Evolutionary conservation across 2,329 filamentous ascomycete genomes (phyloP).

Genomic region (Sporothrix curviconia): DNA sequence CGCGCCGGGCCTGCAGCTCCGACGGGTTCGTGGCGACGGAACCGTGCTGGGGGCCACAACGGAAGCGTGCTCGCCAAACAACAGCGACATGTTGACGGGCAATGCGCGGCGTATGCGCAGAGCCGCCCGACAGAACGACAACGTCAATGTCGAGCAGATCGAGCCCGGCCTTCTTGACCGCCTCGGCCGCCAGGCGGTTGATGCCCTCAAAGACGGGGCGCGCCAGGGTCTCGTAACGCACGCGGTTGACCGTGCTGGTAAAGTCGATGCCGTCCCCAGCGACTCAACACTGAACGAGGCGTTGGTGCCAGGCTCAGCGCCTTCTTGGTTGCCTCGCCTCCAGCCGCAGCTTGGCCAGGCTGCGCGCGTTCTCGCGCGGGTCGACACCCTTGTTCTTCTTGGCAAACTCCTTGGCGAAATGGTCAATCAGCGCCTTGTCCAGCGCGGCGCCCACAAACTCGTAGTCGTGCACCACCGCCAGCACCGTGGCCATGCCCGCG

Average conservation of each 20-base stretch:
- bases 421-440: constrained; percentile 86
- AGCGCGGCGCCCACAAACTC: constrained; percentile 81
- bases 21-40: constrained; percentile 79
- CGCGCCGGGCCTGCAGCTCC: constrained; percentile 80
- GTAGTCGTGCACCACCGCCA: constrained; percentile 92
- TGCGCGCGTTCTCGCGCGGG: constrained; percentile 72
- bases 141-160: constrained; percentile 91
- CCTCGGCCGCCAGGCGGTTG: constrained; percentile 75
- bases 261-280: constrained; percentile 84
- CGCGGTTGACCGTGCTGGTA: constrained; percentile 82
- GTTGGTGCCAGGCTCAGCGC: constrained; percentile 78
- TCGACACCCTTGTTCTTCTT: constrained; percentile 87
- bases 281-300: constrained; percentile 91
- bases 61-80: constrained; percentile 74
- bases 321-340: constrained; percentile 88
- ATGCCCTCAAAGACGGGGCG: constrained; percentile 85
- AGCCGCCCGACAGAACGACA: constrained; percentile 87
- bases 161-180: constrained; percentile 83
- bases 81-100: constrained; percentile 68
- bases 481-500: constrained; percentile 91
- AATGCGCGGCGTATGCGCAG: constrained; percentile 88
- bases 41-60: constrained; percentile 80
- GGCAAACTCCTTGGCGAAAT: constrained; percentile 97
- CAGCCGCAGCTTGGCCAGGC: constrained; percentile 83
- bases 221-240: constrained; percentile 84